These are phyloP conservation scores for Cynara cardunculus DNA, from an alignment of 129 eudicot species.

Conservation along the genomic window DNA sequence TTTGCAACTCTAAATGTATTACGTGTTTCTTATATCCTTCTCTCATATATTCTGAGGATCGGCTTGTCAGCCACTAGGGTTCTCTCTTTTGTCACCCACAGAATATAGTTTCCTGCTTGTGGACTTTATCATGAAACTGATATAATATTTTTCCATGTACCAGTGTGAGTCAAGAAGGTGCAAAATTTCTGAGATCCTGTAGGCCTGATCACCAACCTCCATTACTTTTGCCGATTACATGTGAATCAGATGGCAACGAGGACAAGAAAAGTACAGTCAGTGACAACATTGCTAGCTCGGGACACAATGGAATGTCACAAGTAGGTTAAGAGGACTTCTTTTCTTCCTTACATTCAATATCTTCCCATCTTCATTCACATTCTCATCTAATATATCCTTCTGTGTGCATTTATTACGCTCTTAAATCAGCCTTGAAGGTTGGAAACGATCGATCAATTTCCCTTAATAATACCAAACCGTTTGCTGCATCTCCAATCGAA, in stretches of 20 bases:
- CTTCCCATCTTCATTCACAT: not conserved
- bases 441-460: not conserved
- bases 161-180: slow-evolving; percentile 80
- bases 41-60: not conserved
- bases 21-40: not conserved
- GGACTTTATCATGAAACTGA: slow-evolving; percentile 20
- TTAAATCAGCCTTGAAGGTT: not conserved
- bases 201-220: slow-evolving; percentile 91
- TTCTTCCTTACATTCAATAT: not conserved
- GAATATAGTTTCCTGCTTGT: slow-evolving; percentile 12
- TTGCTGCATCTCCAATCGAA: not conserved
- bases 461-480: not conserved
- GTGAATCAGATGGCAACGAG: slow-evolving; percentile 48
- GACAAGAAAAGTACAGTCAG: slow-evolving; percentile 30
- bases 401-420: not conserved
- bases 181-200: slow-evolving; percentile 61
- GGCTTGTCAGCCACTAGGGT: slow-evolving; percentile 1
- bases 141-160: slow-evolving; percentile 14
- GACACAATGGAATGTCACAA: slow-evolving; percentile 54
- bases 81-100: slow-evolving; percentile 6
- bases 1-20: not conserved
- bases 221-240: slow-evolving; percentile 54
- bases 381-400: not conserved
- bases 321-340: slow-evolving; percentile 29
- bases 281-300: slow-evolving; percentile 32